Conservation (phyloP, 75 land plant genomes). For the Picea glauca region DNA sequence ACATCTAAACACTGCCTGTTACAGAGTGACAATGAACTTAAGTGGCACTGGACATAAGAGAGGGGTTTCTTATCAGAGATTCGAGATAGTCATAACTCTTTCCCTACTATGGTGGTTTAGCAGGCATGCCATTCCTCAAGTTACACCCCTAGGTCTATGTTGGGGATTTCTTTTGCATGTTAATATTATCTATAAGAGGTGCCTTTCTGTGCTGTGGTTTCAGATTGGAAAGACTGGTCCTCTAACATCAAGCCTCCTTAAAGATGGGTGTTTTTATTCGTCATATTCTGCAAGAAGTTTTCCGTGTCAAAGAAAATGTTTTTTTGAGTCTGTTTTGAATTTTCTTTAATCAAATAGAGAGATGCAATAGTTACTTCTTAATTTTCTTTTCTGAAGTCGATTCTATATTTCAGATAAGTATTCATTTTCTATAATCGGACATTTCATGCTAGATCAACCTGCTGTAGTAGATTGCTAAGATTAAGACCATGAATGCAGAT, state of each 20-base stretch:
- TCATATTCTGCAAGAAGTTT: not conserved
- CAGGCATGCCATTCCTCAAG: too few species aligned
- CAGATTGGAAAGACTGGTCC: not conserved
- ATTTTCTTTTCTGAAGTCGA: not conserved
- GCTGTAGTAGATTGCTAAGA: not conserved
- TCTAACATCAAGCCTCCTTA: not conserved
- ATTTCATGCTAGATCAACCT: not conserved
- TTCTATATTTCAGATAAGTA: not conserved
- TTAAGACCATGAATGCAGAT: not conserved
- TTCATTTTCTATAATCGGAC: not conserved
- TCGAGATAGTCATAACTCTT: too few species aligned
- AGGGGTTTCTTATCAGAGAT: too few species aligned
- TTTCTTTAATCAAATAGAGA: not conserved
- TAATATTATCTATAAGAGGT: too few species aligned
- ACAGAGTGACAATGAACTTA: too few species aligned
- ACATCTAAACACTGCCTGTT: too few species aligned
- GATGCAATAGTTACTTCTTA: not conserved
- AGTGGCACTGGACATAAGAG: too few species aligned
- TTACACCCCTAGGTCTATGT: too few species aligned
- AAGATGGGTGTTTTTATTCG: not conserved
- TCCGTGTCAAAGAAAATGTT: not conserved
- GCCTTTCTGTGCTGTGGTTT: not conserved
- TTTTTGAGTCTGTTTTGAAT: not conserved
- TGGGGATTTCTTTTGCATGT: too few species aligned
- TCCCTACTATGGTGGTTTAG: too few species aligned